phyloP scores from a whole-genome alignment of 2,329 filamentous ascomycete genomes.

The Hypoxylon sp. region DNA sequence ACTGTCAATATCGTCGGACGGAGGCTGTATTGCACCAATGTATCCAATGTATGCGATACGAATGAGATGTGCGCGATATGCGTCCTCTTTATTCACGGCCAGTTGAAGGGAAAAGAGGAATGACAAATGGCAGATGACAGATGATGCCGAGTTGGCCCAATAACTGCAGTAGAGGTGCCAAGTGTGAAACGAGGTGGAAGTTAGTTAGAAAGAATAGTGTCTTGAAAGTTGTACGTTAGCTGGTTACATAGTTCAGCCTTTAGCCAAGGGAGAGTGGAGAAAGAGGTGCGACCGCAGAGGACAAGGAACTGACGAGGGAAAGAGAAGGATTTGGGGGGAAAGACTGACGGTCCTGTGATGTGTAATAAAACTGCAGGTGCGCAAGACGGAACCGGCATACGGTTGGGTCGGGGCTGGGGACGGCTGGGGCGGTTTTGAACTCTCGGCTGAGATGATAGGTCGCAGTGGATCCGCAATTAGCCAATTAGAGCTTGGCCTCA shows the following conservation, averaged over 20 bases:
- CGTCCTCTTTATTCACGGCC: slow-evolving; percentile 16
- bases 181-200: slow-evolving; percentile 33
- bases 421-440: slow-evolving; percentile 32
- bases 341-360: slow-evolving; percentile 38
- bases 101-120: slow-evolving; percentile 14
- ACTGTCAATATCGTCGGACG: slow-evolving; percentile 25
- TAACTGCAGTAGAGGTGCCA: slow-evolving; percentile 24
- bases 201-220: slow-evolving; percentile 36
- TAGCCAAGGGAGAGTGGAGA: slow-evolving; percentile 40
- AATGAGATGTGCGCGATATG: slow-evolving; percentile 15
- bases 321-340: slow-evolving; percentile 24
- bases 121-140: slow-evolving; percentile 19
- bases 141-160: slow-evolving; percentile 30
- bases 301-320: slow-evolving; percentile 26
- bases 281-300: slow-evolving; percentile 40
- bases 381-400: slow-evolving; percentile 29
- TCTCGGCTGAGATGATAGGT: slow-evolving; percentile 36
- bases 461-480: slow-evolving; percentile 24
- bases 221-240: slow-evolving; percentile 28
- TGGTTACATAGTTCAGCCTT: slow-evolving; percentile 32
- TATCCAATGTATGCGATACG: background rate
- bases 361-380: slow-evolving; percentile 36
- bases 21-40: slow-evolving; percentile 16
- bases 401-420: slow-evolving; percentile 32
- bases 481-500: slow-evolving; percentile 27